Percentiles rank a stretch among this genome's conserved stretches.
Evolutionary conservation across 2,329 filamentous ascomycete genomes (phyloP).

Genomic region (Fusarium nygamai): DNA sequence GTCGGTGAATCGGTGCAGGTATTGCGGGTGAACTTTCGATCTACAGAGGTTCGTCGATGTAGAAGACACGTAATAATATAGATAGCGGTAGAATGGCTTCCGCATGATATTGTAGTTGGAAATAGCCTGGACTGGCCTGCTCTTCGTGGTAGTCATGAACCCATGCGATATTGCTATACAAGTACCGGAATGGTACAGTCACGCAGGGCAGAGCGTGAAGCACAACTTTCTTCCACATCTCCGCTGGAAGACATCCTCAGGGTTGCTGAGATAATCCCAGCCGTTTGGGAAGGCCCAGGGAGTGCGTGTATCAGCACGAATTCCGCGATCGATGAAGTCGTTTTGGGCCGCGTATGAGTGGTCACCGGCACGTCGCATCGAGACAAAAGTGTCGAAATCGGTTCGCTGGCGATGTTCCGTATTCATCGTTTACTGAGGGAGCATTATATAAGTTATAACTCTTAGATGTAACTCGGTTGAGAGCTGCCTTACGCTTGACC

Average conservation of each 20-base stretch:
- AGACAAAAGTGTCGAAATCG: background rate
- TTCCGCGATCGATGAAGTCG: too few species aligned
- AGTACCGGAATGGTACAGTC: background rate
- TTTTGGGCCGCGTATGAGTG: too few species aligned
- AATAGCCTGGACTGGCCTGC: background rate
- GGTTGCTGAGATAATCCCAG: too few species aligned
- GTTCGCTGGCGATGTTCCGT: background rate
- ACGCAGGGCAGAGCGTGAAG: rapidly evolving
- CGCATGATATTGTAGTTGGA: background rate
- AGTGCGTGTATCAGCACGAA: rapidly evolving
- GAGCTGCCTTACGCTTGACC: background rate
- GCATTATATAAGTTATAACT: background rate
- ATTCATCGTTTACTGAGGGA: background rate
- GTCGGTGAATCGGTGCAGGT: background rate
- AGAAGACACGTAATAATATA: background rate
- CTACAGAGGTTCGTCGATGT: background rate
- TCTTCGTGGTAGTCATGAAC: too few species aligned
- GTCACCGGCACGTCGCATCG: too few species aligned
- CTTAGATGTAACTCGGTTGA: background rate
- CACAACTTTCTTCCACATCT: background rate
- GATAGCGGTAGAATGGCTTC: background rate
- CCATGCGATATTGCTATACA: rapidly evolving
- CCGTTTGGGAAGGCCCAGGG: too few species aligned
- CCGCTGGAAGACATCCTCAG: background rate
- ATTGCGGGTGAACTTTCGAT: background rate